Evolutionary conservation across 2,329 filamentous ascomycete species (phyloP), one percentile per base, ranked within the genome.

Genomic region (Ciborinia camelliae): DNA sequence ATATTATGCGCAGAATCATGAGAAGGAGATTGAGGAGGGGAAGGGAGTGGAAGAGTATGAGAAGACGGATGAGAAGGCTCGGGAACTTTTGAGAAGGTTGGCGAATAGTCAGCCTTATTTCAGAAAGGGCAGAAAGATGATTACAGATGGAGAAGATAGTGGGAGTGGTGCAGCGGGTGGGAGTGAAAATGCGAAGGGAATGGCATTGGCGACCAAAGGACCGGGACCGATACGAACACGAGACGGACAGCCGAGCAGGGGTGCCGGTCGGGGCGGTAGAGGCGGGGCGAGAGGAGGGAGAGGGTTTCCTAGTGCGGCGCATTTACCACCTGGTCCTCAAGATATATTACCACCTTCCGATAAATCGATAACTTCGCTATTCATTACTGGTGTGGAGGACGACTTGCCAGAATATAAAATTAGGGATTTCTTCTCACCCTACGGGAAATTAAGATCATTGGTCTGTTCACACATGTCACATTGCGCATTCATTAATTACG

Each of bases 401-500:
- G 95, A 99, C 73, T 82, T 99, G 8, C 93, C 94, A 2, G 95
- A 99, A 77, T 88, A 93, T 77, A 92, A 93, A 73, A 82, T 99
- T 32, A 90, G 95, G 55, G 89, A 92, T 2, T 95, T 96, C 77
- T 99, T 99, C 80, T 87, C 91, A 67, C 85, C 86, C 23, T 92
- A 93, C 72, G 95, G 95, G 68, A 91, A 94, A 74, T 88, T 99
- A 66, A 91, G 95, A 72, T 97, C 92, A 32, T 80, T 99, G 20
- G 89, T 99, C 45, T 98, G 95, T 77, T 97, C 93, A 8, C 95
- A 99, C 79, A 92, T 96, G 80, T 94, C 94, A 20, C 95, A 98
- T 75, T 98, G 93, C 76, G 95, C 95, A 1, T 99, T 98, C 75
- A 82, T 99, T 78, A 99, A 99, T 79, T 99, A 92, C 76, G 87